A percentile compares a stretch with the other conserved stretches of the same genome.
Conservation (phyloP, 2,329 filamentous ascomycete species). For the Apiospora sp. region DNA sequence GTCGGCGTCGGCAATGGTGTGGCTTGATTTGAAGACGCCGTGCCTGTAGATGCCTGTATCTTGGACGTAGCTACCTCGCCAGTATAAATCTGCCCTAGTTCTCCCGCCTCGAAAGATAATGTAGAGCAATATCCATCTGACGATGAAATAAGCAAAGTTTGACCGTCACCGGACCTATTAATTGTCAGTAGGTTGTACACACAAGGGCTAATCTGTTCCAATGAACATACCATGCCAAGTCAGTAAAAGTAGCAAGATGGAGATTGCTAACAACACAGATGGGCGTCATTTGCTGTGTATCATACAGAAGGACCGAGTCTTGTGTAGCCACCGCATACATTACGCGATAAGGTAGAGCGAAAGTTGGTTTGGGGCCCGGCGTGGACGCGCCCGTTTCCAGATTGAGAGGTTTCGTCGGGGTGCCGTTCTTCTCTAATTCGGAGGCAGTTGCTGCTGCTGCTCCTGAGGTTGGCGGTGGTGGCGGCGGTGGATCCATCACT, state of each 20-base stretch:
- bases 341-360: conserved; percentile 89
- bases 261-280: conserved; percentile 95
- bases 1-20: conserved; percentile 77
- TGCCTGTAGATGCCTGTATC: conserved; percentile 48
- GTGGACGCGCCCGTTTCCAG: conserved; percentile 57
- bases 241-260: conserved; percentile 97
- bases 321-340: conserved; percentile 97
- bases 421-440: conserved; percentile 56
- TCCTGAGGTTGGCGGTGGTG: conserved; percentile 46
- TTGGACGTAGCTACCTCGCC: conserved; percentile 67
- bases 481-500: conserved; percentile 83
- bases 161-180: conserved; percentile 75
- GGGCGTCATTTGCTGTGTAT: conserved; percentile 95
- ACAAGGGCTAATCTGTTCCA: not conserved
- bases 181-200: conserved; percentile 23
- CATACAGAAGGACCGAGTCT: conserved; percentile 92
- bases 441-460: conserved; percentile 44
- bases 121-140: conserved; percentile 98
- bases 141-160: conserved; percentile 90
- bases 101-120: conserved; percentile 81
- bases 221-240: conserved; percentile 83
- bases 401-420: conserved; percentile 58
- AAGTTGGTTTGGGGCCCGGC: conserved; percentile 73
- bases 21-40: conserved; percentile 62
- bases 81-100: conserved; percentile 83